Conservation (phyloP, 176 grass and related monocot genomes). For the Saccharum officinarum region DNA sequence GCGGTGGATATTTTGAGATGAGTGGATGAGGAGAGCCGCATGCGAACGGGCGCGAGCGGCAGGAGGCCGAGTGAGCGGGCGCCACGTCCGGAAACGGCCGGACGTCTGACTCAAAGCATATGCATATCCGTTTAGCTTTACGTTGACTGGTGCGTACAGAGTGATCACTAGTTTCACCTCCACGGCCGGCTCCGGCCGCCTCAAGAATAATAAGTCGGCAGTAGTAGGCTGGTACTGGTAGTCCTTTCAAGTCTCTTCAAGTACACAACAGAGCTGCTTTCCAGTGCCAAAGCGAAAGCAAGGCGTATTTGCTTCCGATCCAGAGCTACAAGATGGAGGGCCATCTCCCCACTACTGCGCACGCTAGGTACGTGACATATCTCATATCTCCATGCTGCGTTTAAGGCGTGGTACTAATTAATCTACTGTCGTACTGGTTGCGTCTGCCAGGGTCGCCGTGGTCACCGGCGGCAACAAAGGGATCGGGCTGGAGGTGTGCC, state of each 20-base stretch:
- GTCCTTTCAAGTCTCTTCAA: not conserved
- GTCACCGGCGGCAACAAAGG: constrained; percentile 72
- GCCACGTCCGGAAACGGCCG: too few relatives aligned
- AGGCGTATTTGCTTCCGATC: not conserved
- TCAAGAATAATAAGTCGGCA: not conserved
- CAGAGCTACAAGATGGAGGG: constrained; percentile 1
- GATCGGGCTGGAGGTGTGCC: constrained; percentile 62
- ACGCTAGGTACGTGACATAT: not conserved
- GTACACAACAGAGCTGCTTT: not conserved
- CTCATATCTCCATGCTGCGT: not conserved
- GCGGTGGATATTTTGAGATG: too few relatives aligned
- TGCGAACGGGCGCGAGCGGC: too few relatives aligned
- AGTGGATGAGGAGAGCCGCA: too few relatives aligned
- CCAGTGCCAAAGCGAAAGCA: too few relatives aligned
- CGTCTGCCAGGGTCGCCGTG: constrained; percentile 45
- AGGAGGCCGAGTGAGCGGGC: too few relatives aligned
- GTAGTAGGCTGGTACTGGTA: too few relatives aligned
- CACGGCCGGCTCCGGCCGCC: too few relatives aligned
- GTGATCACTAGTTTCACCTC: not conserved
- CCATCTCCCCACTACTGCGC: not conserved
- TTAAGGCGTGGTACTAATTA: not conserved
- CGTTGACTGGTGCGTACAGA: too few relatives aligned
- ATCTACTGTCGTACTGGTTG: not conserved
- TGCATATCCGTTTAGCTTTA: too few relatives aligned
- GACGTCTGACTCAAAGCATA: too few relatives aligned